Evolutionary conservation across 371 early-diverging fungal genomes (phyloP).

Genomic region (Syncephalastrum monosporum): DNA sequence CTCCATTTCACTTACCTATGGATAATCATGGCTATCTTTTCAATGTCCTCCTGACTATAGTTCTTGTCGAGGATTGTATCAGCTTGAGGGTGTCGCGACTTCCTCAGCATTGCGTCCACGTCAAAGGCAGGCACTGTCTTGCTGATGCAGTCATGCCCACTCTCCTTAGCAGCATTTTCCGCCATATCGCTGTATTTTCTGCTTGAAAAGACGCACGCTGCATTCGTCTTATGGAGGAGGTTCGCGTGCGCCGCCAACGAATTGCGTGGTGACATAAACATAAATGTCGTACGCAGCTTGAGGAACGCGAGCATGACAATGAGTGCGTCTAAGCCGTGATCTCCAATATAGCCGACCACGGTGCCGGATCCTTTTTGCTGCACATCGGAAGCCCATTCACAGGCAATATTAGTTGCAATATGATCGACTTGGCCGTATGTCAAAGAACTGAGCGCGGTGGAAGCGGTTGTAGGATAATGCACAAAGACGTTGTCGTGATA

Average conservation of each 20-base stretch:
- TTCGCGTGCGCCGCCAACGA: constrained; percentile 17
- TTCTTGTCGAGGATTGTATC: not conserved
- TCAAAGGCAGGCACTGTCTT: constrained; percentile 85
- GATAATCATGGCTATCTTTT: constrained; percentile 10
- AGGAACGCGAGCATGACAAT: constrained; percentile 19
- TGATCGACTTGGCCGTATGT: constrained; percentile 22
- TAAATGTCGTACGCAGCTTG: constrained; percentile 12
- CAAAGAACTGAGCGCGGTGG: not conserved
- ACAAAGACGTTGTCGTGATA: not conserved
- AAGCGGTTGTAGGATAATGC: not conserved
- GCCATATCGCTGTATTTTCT: constrained; percentile 7
- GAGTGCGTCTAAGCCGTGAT: constrained; percentile 12
- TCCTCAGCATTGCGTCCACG: constrained; percentile 80
- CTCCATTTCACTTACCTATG: constrained; percentile 4
- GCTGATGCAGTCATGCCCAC: constrained; percentile 34
- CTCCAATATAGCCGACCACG: constrained; percentile 15
- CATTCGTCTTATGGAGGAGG: constrained; percentile 14
- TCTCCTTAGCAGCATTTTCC: not conserved
- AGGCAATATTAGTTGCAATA: constrained; percentile 26
- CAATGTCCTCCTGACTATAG: constrained; percentile 2
- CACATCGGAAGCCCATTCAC: constrained; percentile 3
- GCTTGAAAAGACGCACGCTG: constrained; percentile 11
- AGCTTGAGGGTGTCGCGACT: constrained; percentile 15
- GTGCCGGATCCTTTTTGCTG: too few species aligned
- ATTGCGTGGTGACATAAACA: constrained; percentile 27